Base-by-base conservation (phyloP, 306 rosid genomes). In the Hippophae rhamnoides region DNA sequence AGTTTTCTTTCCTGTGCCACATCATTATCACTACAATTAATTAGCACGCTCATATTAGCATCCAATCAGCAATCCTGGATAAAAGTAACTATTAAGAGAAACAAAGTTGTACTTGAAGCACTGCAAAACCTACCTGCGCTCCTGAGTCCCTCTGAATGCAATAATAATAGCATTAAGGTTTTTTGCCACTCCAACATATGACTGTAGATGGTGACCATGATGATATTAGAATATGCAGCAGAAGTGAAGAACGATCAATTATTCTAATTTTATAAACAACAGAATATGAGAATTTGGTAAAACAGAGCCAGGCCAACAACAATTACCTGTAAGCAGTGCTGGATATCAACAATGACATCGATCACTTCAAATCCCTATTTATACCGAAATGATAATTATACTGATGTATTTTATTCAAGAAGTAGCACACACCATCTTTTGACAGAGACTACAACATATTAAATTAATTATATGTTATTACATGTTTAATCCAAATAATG, bases 91-190 rank as follows among this genome's bases (percentile, higher is more conserved):
- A 43, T 70, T 25, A 50, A 13, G 6, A 47, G 52, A 45, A 47
- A 56, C 45, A 27, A 41, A 62, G 8, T 46, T 26, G 13, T 38
- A 64, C 48, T 43, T 25, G 44, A 47, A 31, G 38, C 52, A 13
- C 47, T 44, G 43, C 25, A 68, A 74, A 12, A 56, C 13, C 27
- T 49, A 93, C 99, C 99, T 93, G 85, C 52, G 82, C 72, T 74
- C 99, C 72, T 93, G 93, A 64, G 97, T 93, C 66, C 99, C 99
- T 77, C 99, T 80, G 73, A 93, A 88, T 51, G 99, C 95, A 77
- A 93, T 88, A 64, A 93, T 64, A 38, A 93, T 72, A 43, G 99
- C 88, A 69, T 74, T 66, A 10, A 87, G 90, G 80, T 86, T 84
- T 57, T 78, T 68, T 9, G 99, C 80, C 23, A 88, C 86, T 69